Conservation (phyloP, 768 basidiomycete genomes). For the Tubosaeta brunneosetosa region DNA sequence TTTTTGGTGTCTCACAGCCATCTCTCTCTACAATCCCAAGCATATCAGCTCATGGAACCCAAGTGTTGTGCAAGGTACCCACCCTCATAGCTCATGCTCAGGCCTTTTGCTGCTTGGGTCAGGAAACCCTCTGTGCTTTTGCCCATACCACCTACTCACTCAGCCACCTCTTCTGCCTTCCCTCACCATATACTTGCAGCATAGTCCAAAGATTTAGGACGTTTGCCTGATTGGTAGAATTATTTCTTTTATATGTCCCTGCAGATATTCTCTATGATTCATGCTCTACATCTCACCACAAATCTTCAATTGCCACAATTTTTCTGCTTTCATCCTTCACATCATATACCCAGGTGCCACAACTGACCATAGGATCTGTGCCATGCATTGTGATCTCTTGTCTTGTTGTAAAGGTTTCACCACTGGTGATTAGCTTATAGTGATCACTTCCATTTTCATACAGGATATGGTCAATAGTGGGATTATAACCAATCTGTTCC, state of each 20-base stretch:
- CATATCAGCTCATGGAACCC: too few relatives aligned
- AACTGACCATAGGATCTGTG: neutral
- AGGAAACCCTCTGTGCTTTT: too few relatives aligned
- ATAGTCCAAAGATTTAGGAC: too few relatives aligned
- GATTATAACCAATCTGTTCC: constrained; percentile 6
- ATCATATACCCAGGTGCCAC: constrained; percentile 2
- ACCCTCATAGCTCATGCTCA: too few relatives aligned
- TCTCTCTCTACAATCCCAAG: too few relatives aligned
- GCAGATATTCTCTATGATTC: neutral
- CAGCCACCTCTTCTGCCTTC: too few relatives aligned
- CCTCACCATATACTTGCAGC: too few relatives aligned
- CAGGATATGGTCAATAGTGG: neutral
- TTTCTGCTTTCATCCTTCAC: neutral
- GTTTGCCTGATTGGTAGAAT: too few relatives aligned
- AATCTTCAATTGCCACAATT: constrained; percentile 2
- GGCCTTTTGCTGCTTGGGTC: too few relatives aligned
- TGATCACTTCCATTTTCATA: neutral
- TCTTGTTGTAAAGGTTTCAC: neutral
- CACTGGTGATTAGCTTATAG: neutral
- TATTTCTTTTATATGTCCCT: neutral
- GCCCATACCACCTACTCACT: too few relatives aligned
- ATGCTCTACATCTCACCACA: constrained; percentile 6
- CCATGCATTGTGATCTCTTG: neutral
- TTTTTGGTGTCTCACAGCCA: too few relatives aligned
- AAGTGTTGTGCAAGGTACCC: too few relatives aligned